Percentiles rank a stretch among this genome's conserved stretches.
phyloP scores from a whole-genome alignment of 2,329 filamentous ascomycete genomes.

The Acrodontium crateriforme region DNA sequence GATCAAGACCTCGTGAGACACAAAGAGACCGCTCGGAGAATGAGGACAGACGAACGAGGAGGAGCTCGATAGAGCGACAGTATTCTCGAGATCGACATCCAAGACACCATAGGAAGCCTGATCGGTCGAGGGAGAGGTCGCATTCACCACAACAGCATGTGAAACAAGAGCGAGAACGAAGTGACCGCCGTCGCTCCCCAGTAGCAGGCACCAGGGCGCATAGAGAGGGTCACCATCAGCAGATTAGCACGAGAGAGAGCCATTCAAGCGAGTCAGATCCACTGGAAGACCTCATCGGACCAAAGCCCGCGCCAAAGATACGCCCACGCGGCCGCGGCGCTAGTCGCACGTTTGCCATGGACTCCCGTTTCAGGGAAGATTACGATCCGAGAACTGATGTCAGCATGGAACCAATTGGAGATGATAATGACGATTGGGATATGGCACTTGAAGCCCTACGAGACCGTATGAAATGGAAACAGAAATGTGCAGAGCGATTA shows the following conservation, averaged over 20 bases:
- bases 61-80: too few relatives aligned
- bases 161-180: too few relatives aligned
- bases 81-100: too few relatives aligned
- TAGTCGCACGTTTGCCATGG: slow-evolving; percentile 48
- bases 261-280: slow-evolving; percentile 48
- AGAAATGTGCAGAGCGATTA: slow-evolving; percentile 61
- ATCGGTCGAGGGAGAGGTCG: too few relatives aligned
- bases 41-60: too few relatives aligned
- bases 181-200: too few relatives aligned
- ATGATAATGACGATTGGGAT: slow-evolving; percentile 56
- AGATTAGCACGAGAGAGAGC: slow-evolving; percentile 2
- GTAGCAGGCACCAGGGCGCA: too few relatives aligned
- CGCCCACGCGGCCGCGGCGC: slow-evolving; percentile 59
- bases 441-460: slow-evolving; percentile 63
- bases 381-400: slow-evolving; percentile 49
- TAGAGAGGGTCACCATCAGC: too few relatives aligned
- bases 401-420: slow-evolving; percentile 27
- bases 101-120: too few relatives aligned
- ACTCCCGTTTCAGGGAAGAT: slow-evolving; percentile 59
- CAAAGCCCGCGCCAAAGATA: slow-evolving; percentile 36
- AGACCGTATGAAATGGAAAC: slow-evolving; percentile 66
- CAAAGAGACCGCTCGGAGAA: too few relatives aligned
- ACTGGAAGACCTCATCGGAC: slow-evolving; percentile 61
- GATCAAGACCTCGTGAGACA: too few relatives aligned
- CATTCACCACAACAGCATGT: too few relatives aligned